Base-by-base conservation (phyloP, 805 yeast genomes). In the Saccharomycopsis oosterbeekiorum region DNA sequence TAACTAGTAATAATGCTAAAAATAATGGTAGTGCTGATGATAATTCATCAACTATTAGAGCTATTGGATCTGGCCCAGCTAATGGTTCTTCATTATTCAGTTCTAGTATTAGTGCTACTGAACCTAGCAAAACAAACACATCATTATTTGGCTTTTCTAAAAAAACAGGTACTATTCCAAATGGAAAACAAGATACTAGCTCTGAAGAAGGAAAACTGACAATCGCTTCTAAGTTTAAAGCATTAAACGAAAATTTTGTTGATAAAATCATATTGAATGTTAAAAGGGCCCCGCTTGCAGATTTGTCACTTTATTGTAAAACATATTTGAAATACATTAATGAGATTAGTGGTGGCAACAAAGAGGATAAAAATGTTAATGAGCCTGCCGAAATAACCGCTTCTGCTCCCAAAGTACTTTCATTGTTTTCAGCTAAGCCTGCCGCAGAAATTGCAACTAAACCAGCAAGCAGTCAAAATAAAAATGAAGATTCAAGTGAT, bases 181-280 rank as follows among this genome's bases (percentile, higher is more conserved):
- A 37, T 15, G 39, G 19, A 4, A 37, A 43, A 29, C 42, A 39
- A 9, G 39, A 17, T 6, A 40, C 21, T n/a, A 17, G 14, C 29
- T 21, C 19, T 26, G 57, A 56, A 19, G 42, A 50, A 1, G 50
- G 50, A 19, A 43, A 26, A 4, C 17, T 15, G 17, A 47, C 26
- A 47, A 62, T 58, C 17, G 66, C 66, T 5, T 62, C 66, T 3
- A 60, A 61, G 40, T 60, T 64, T 12, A 64, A 64, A 34, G 66
- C 66, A 5, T 56, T 64, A n/a, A 64, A 64, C 42, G 66, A 64
- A 14, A 64, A 64, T 41, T 64, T 64, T 50, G 40, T 64, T 39
- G 34, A 29, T 15, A 29, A 56, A 26, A 29, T 64, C 58, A 60
- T 57, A 2, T 24, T 60, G 8, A 43, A 61, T 14, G 34, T n/a